Conservation (phyloP, 2,329 filamentous ascomycete genomes). For the Fusarium redolens region DNA sequence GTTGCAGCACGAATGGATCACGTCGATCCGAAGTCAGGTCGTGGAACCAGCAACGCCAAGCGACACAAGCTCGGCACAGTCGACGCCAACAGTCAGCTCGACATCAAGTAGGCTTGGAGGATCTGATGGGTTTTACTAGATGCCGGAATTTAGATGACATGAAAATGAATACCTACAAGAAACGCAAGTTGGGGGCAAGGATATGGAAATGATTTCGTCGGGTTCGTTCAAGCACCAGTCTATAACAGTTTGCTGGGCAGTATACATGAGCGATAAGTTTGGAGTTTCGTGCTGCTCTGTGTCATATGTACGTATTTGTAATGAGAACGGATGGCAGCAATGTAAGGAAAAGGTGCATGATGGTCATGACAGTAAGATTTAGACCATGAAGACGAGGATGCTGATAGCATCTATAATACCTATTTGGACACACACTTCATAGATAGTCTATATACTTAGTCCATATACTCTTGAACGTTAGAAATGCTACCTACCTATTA, state of each 20-base stretch:
- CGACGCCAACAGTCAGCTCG: conserved; percentile 48
- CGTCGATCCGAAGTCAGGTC: conserved; percentile 72
- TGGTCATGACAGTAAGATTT: conserved; percentile 40
- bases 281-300: conserved; percentile 41
- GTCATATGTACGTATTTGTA: conserved; percentile 33
- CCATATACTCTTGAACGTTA: background rate
- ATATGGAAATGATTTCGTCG: conserved; percentile 17
- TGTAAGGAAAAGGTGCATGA: conserved; percentile 21
- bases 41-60: conserved; percentile 73
- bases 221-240: conserved; percentile 36
- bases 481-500: background rate
- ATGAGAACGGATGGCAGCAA: conserved; percentile 36
- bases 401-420: conserved; percentile 40
- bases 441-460: background rate
- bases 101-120: conserved; percentile 47
- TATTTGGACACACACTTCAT: conserved; percentile 1
- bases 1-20: conserved; percentile 92
- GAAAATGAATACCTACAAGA: background rate
- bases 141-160: background rate
- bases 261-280: conserved; percentile 41
- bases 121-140: conserved; percentile 48
- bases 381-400: conserved; percentile 34
- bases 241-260: conserved; percentile 29
- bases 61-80: conserved; percentile 59
- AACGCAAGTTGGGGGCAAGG: background rate